A percentile compares a stretch with the other conserved stretches of the same genome.
These are phyloP conservation scores for Lipomyces anomalus DNA, from an alignment of 805 yeast species.

Conservation along the genomic window DNA sequence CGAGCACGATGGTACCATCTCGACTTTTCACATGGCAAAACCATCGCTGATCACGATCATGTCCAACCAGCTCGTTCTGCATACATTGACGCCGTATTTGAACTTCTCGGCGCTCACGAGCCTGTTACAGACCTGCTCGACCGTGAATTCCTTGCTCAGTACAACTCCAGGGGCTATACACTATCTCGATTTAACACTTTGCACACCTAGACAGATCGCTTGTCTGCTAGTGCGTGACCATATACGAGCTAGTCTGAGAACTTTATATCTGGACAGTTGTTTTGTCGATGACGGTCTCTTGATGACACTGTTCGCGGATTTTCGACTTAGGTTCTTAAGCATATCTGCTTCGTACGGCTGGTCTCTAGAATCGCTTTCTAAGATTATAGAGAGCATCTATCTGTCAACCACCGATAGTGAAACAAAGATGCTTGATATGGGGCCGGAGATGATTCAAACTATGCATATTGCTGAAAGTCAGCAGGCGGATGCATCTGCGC, in stretches of 20 bases:
- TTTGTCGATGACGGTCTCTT: constrained; percentile 17
- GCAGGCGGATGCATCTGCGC: not conserved
- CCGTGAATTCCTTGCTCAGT: constrained; percentile 1
- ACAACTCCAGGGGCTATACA: constrained; percentile 14
- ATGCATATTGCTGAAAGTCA: no score
- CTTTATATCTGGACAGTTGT: constrained; percentile 30
- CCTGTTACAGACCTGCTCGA: constrained; percentile 10
- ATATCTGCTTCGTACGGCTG: constrained; percentile 18
- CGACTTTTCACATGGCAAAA: no score
- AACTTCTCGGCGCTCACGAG: constrained; percentile 6
- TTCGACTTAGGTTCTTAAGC: constrained; percentile 10
- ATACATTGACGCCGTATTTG: constrained; percentile 17
- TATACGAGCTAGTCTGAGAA: constrained; percentile 56
- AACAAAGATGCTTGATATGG: no score
- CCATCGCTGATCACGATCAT: constrained; percentile 5
- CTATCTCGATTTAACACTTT: constrained; percentile 12
- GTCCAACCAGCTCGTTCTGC: constrained; percentile 15
- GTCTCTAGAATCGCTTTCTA: constrained; percentile 11
- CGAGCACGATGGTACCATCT: no score
- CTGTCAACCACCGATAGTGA: not conserved
- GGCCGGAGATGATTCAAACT: not conserved
- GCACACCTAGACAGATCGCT: constrained; percentile 7
- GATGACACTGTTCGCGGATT: constrained; percentile 15
- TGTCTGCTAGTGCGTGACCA: constrained; percentile 45
- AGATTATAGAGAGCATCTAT: constrained; percentile 12